A percentile compares a stretch with the other conserved stretches of the same genome.
Evolutionary conservation across 2,329 filamentous ascomycete species (phyloP).

Genomic region (Ophiostoma sp.): DNA sequence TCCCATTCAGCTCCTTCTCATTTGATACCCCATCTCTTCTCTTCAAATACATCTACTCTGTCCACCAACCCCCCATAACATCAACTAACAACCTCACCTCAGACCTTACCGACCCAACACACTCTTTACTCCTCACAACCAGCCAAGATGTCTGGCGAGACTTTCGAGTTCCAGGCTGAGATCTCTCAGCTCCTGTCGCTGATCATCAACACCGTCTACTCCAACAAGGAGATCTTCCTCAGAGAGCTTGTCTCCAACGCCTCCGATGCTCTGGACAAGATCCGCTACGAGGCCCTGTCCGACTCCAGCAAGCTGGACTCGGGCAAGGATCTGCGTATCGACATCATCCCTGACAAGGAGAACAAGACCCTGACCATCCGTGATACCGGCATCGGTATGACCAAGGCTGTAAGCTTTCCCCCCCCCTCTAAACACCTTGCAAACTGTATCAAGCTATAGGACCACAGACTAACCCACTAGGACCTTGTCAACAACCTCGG

Average conservation of each 20-base stretch:
- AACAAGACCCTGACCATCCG: conserved; percentile 95
- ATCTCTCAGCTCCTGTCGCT: conserved; percentile 99
- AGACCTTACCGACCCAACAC: conserved; percentile 1
- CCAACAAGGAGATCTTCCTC: conserved; percentile 99
- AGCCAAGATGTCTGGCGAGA: conserved; percentile 76
- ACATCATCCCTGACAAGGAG: conserved; percentile 97
- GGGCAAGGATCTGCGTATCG: conserved; percentile 96
- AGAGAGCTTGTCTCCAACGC: conserved; percentile 97
- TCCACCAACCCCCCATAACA: not conserved
- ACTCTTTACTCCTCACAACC: conserved; percentile 31
- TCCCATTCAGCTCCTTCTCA: not conserved
- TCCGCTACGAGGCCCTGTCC: conserved; percentile 96
- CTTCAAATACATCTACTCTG: not conserved
- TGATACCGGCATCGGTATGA: conserved; percentile 99
- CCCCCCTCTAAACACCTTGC: not conserved
- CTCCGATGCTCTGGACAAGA: conserved; percentile 99
- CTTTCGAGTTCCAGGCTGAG: conserved; percentile 99
- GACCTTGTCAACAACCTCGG: conserved; percentile 99
- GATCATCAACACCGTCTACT: conserved; percentile 99
- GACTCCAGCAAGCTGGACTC: conserved; percentile 96
- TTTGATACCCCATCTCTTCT: conserved; percentile 5
- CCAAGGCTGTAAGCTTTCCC: conserved; percentile 82
- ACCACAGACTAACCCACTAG: conserved; percentile 37
- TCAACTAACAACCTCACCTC: not conserved
- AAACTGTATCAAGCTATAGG: not conserved